These are phyloP conservation scores for Macrophomina phaseolina DNA, from an alignment of 2,329 filamentous ascomycete species.

Conservation along the genomic window DNA sequence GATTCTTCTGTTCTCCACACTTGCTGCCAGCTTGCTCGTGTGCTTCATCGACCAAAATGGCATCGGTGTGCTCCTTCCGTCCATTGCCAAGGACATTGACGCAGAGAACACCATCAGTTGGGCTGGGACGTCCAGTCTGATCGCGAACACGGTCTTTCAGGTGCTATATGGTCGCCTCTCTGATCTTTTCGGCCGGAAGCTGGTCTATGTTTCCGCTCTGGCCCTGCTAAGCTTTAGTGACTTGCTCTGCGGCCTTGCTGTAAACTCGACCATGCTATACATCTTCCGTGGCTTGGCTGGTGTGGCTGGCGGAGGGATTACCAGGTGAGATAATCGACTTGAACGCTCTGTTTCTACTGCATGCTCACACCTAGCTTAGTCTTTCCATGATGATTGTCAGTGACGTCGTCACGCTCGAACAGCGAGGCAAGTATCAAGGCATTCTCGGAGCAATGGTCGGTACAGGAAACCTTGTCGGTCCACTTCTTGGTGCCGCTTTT, in stretches of 20 bases:
- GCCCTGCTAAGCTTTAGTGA: conserved; percentile 62
- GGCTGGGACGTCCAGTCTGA: conserved; percentile 60
- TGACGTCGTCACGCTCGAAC: conserved; percentile 56
- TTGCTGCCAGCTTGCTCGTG: conserved; percentile 61
- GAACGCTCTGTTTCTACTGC: conserved; percentile 35
- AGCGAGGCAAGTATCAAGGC: conserved; percentile 51
- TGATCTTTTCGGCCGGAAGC: conserved; percentile 66
- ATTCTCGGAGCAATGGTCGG: conserved; percentile 38
- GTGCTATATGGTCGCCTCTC: conserved; percentile 68
- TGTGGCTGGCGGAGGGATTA: conserved; percentile 67
- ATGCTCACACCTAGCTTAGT: conserved; percentile 33
- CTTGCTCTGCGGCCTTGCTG: conserved; percentile 63
- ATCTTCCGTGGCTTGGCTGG: conserved; percentile 66
- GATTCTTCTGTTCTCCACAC: conserved; percentile 57
- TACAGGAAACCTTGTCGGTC: conserved; percentile 38
- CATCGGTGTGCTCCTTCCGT: conserved; percentile 51
- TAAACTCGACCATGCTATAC: conserved; percentile 64
- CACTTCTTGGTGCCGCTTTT: conserved; percentile 41
- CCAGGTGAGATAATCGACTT: conserved; percentile 34
- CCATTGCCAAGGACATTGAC: conserved; percentile 45
- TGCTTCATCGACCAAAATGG: conserved; percentile 65
- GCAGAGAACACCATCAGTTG: conserved; percentile 59
- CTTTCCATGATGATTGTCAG: conserved; percentile 57
- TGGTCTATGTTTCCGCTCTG: conserved; percentile 61
- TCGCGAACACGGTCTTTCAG: conserved; percentile 67